Percentiles rank a stretch among this genome's conserved stretches.
These are phyloP conservation scores for Debaryomyces prosopidis DNA, from an alignment of 805 yeast species.

Conservation along the genomic window DNA sequence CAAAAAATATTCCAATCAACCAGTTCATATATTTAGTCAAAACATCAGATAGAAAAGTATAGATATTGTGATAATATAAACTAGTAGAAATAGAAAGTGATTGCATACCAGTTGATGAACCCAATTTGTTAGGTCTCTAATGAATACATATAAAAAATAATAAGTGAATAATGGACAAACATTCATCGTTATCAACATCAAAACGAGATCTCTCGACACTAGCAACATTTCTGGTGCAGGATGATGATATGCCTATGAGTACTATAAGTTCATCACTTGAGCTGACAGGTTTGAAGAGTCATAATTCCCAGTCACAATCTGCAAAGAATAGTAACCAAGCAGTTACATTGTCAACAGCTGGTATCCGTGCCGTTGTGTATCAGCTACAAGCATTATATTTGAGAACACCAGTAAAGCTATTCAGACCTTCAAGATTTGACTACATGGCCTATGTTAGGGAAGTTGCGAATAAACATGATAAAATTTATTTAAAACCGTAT, in stretches of 20 bases:
- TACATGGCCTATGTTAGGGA: slow-evolving; percentile 70
- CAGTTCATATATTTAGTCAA: no score
- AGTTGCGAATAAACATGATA: slow-evolving; percentile 45
- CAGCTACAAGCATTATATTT: slow-evolving; percentile 78
- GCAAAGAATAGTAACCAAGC: slow-evolving; percentile 36
- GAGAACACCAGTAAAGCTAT: slow-evolving; percentile 80
- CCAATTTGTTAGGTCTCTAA: background rate
- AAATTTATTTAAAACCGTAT: slow-evolving; percentile 49
- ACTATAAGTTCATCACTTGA: no score
- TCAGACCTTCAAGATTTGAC: slow-evolving; percentile 89
- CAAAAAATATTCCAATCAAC: no score
- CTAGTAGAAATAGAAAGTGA: no score
- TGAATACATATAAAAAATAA: background rate
- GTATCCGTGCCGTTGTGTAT: slow-evolving; percentile 78
- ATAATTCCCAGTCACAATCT: background rate
- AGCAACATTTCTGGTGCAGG: no score
- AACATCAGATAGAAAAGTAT: no score
- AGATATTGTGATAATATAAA: no score
- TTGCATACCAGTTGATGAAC: background rate
- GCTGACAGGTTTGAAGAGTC: background rate
- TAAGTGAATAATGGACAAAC: background rate
- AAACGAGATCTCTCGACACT: background rate
- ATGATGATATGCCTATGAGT: no score
- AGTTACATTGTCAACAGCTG: slow-evolving; percentile 82
- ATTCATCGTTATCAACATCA: no score